A percentile compares a stretch with the other conserved stretches of the same genome.
Conservation (phyloP, 257 asterid genomes). For the Mitragyna speciosa region DNA sequence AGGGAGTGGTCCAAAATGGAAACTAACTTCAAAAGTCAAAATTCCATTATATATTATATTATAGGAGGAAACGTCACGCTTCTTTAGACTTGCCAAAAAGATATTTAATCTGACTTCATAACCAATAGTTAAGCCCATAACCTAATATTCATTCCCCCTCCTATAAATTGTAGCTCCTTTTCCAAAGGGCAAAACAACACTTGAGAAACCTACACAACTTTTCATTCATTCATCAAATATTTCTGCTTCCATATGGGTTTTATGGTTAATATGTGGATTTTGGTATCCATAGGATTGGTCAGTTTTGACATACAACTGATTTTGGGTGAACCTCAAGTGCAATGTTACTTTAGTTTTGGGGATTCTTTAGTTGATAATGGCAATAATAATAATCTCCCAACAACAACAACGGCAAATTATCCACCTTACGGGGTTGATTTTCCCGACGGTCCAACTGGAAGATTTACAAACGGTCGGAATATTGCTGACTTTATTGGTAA, state of each 20-base stretch:
- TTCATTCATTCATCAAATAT: not conserved
- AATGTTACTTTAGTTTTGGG: conserved; percentile 62
- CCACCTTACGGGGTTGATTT: conserved; percentile 61
- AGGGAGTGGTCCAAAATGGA: not conserved
- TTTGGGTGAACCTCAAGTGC: conserved; percentile 35
- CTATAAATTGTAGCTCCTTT: not conserved
- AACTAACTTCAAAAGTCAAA: not conserved
- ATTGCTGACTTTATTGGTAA: conserved; percentile 27
- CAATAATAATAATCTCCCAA: conserved; percentile 44
- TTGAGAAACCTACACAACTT: not conserved
- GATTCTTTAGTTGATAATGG: conserved; percentile 60
- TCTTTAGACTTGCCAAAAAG: not conserved
- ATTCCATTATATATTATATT: not conserved
- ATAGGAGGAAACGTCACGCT: not conserved
- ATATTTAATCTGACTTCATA: not conserved
- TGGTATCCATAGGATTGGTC: not conserved
- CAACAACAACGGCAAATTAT: conserved; percentile 40
- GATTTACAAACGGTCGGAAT: conserved; percentile 46
- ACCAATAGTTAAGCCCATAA: not conserved
- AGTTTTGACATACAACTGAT: not conserved
- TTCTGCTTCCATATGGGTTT: not conserved
- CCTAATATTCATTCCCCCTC: not conserved
- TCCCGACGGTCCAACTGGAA: conserved; percentile 46
- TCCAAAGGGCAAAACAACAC: not conserved
- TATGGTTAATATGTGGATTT: not conserved